Evolutionary conservation across 2,329 filamentous ascomycete genomes (phyloP), one percentile per base, ranked within the genome.

Genomic region (Fusarium cicatricum): DNA sequence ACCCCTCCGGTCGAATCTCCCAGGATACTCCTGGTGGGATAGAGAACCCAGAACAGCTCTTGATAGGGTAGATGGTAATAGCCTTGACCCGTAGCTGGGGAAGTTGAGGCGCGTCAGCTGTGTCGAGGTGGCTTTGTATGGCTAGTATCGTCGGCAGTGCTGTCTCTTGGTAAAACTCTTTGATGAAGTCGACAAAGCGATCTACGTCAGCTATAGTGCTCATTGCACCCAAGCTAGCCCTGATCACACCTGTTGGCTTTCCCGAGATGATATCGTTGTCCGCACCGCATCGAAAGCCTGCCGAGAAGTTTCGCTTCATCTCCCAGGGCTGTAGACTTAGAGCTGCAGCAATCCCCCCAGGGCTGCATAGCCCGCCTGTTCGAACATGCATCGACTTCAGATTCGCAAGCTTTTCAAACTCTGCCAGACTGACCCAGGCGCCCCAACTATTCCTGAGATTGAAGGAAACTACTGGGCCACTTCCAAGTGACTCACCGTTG

Each of bases 281-380:
- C 48, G 86, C 85, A 7, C 92, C 93, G 72, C 95, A 99, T 33
- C 91, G 85, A 70, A 92, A 87, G 0, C 95, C 95, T 2, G 89
- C 85, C 1, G 90, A 91, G 68, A 95, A 97, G 71, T 97, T 96
- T 54, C 84, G 83, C 65, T 82, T 88, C 82, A 97, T 88, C 70
- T 98, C 92, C 84, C 88, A 90, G 0, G 91, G 86, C 40, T 88
- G 83, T 46, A 97, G 80, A 2, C 80, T 79, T n/a, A 98, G 81
- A 16, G 87, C 85, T 2, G 82, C 80, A 12, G 92, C 89, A 53
- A 96, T 85, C 2, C 92, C 92, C 10, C 93, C 95, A 1, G 95
- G 94, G 67, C 97, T 97, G 75, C 95, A 99, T 1, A 97, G 80
- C 0, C 92, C 90, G 5, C 95, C 95, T 1, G 92, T 97, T 32